Conservation (phyloP, 2,329 filamentous ascomycete genomes). For the Colletotrichum magnum region DNA sequence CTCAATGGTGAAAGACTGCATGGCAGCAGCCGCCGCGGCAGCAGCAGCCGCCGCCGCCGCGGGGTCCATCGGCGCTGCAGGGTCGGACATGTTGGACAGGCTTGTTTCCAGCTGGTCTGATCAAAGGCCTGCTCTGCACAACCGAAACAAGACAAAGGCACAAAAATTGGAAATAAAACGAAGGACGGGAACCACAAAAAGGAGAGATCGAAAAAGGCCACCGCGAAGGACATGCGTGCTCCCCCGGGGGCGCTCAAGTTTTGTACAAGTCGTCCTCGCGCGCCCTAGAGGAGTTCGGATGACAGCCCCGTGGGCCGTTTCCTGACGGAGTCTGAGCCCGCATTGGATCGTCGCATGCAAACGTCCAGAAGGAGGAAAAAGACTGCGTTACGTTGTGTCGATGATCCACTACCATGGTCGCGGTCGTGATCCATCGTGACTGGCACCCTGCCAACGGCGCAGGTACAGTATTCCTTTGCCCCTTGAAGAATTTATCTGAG, state of each 20-base stretch:
- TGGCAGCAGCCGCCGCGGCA: conserved; percentile 43
- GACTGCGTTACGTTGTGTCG: too few species aligned
- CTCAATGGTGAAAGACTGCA: conserved; percentile 50
- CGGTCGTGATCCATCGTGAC: conserved; percentile 12
- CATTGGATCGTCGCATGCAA: conserved; percentile 8
- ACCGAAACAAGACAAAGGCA: conserved; percentile 1
- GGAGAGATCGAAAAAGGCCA: background rate
- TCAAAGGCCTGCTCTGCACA: conserved; percentile 5
- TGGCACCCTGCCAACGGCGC: conserved; percentile 12
- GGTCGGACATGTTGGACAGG: conserved; percentile 12
- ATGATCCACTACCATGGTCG: conserved; percentile 14
- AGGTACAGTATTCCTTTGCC: conserved; percentile 1
- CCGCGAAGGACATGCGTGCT: background rate
- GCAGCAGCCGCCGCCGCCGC: conserved; percentile 43
- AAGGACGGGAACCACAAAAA: background rate
- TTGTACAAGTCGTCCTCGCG: background rate
- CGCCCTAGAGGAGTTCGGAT: background rate
- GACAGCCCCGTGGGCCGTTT: background rate
- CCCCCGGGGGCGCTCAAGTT: conserved; percentile 1
- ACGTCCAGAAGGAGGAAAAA: background rate
- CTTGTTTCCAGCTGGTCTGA: background rate
- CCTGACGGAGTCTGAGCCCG: background rate
- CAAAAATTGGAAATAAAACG: conserved; percentile 5
- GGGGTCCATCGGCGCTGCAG: conserved; percentile 22
- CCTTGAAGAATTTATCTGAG: conserved; percentile 8